These are phyloP conservation scores for Rutstroemia sp. DNA, from an alignment of 2,329 filamentous ascomycete genomes.

Conservation along the genomic window DNA sequence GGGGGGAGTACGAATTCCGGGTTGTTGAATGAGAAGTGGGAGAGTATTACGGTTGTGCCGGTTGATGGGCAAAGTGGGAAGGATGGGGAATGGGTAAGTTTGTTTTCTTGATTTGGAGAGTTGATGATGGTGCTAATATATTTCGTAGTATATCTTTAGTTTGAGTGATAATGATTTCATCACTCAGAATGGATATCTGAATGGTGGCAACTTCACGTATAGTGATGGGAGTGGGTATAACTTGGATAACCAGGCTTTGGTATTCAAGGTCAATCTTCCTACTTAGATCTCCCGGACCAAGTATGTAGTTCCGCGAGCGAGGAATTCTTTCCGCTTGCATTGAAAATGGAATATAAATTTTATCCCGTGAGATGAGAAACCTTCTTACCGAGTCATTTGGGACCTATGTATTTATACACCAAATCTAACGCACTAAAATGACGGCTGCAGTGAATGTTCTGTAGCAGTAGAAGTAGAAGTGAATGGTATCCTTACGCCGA, in stretches of 20 bases:
- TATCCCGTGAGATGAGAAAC: no score
- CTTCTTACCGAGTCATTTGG: no score
- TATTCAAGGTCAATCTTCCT: slow-evolving; percentile 38
- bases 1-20: slow-evolving; percentile 51
- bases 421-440: no score
- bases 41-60: slow-evolving; percentile 57
- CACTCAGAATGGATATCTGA: slow-evolving; percentile 56
- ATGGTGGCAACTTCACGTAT: slow-evolving; percentile 46
- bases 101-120: background rate
- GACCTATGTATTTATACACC: no score
- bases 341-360: background rate
- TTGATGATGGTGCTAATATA: background rate
- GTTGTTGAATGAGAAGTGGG: slow-evolving; percentile 72
- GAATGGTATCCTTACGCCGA: background rate
- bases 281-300: background rate
- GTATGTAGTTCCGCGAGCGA: no score
- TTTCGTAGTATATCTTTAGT: slow-evolving; percentile 47
- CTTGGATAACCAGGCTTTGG: slow-evolving; percentile 51
- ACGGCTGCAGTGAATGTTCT: no score
- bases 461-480: background rate
- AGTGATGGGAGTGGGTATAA: slow-evolving; percentile 47
- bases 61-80: slow-evolving; percentile 39
- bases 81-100: slow-evolving; percentile 46
- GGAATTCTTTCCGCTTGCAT: no score
- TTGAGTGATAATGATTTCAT: slow-evolving; percentile 71